phyloP scores from a whole-genome alignment of 2,329 filamentous ascomycete species.

The Cercospora zeina region DNA sequence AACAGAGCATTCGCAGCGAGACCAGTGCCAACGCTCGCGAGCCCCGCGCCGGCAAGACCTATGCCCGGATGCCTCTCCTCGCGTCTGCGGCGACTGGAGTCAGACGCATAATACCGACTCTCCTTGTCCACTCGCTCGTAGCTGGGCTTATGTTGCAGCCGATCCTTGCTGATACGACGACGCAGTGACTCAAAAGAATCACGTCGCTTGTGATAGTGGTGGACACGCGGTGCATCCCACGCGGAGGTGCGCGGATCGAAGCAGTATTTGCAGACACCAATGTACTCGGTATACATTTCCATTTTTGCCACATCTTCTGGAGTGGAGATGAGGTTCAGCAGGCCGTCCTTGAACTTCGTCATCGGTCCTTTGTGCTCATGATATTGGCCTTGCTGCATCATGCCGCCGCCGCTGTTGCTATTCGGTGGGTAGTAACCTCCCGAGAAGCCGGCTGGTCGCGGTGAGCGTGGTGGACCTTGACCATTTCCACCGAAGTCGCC shows the following conservation, averaged over 20 bases:
- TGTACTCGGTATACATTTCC: conserved; percentile 67
- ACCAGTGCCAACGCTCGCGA: conserved; percentile 52
- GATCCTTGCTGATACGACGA: conserved; percentile 32
- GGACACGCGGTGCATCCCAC: conserved; percentile 60
- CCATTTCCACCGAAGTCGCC: conserved; percentile 28
- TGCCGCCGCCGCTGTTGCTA: conserved; percentile 21
- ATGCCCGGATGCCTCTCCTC: conserved; percentile 41
- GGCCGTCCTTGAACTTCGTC: conserved; percentile 61
- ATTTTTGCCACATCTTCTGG: conserved; percentile 64
- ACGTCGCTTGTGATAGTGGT: conserved; percentile 52
- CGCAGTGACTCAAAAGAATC: conserved; percentile 38
- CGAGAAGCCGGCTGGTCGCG: conserved; percentile 14
- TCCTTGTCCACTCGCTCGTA: conserved; percentile 58
- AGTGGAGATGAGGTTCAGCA: conserved; percentile 40
- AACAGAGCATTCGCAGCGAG: conserved; percentile 53
- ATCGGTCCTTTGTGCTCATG: conserved; percentile 60
- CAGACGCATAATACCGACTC: conserved; percentile 58
- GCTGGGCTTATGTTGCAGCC: conserved; percentile 37
- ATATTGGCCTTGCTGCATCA: conserved; percentile 32
- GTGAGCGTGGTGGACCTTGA: conserved; percentile 30
- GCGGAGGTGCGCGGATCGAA: conserved; percentile 62
- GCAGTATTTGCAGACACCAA: conserved; percentile 65
- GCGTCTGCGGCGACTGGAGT: conserved; percentile 48
- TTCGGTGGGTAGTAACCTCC: conserved; percentile 24
- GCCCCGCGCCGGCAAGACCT: conserved; percentile 56